phyloP scores from a whole-genome alignment of 495 filamentous ascomycete species.

The Physcia stellaris region DNA sequence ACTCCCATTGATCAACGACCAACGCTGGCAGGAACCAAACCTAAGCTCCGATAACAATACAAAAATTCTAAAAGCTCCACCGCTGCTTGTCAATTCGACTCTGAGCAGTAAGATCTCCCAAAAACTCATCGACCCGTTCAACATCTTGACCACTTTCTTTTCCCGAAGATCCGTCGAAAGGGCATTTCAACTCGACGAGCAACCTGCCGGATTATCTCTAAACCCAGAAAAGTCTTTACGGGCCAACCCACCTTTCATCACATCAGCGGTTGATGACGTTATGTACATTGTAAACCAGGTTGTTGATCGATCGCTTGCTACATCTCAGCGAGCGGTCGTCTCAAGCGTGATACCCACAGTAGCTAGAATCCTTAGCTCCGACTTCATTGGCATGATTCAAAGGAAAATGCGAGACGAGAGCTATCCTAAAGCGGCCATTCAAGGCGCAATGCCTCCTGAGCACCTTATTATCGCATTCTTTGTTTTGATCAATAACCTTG shows the following conservation, averaged over 20 bases:
- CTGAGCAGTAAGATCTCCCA: conserved; percentile 61
- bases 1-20: conserved; percentile 17
- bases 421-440: conserved; percentile 63
- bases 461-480: conserved; percentile 74
- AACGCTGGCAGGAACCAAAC: conserved; percentile 24
- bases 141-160: conserved; percentile 85
- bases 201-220: conserved; percentile 64
- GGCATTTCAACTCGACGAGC: conserved; percentile 95
- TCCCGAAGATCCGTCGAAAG: conserved; percentile 91
- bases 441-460: conserved; percentile 70
- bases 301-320: conserved; percentile 70
- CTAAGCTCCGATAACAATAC: conserved; percentile 15
- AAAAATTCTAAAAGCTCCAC: conserved; percentile 44
- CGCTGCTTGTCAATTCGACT: conserved; percentile 58
- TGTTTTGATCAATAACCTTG: conserved; percentile 88
- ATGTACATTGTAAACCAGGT: conserved; percentile 98
- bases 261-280: conserved; percentile 91
- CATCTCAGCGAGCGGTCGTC: conserved; percentile 63
- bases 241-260: conserved; percentile 76
- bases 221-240: conserved; percentile 51
- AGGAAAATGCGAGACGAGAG: conserved; percentile 93
- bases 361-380: conserved; percentile 73
- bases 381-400: conserved; percentile 95
- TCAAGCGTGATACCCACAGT: conserved; percentile 65
- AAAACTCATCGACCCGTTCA: conserved; percentile 64